Percentiles rank a stretch among this genome's conserved stretches.
Evolutionary conservation across 306 rosid species (phyloP).

Genomic region (Pterocarpus santalinus): DNA sequence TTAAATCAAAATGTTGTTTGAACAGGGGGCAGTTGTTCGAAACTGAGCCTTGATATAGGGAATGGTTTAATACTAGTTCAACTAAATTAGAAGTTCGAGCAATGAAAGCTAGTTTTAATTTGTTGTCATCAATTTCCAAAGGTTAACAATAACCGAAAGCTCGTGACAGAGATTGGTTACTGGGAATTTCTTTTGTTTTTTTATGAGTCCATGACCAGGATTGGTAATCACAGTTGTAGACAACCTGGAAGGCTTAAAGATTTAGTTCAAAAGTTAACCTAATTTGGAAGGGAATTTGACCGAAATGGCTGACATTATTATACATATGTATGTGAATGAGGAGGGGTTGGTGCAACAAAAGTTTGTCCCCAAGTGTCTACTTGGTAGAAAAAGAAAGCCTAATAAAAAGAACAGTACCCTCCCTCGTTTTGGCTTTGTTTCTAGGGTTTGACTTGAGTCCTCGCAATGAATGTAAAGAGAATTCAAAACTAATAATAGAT

Average conservation of each 20-base stretch:
- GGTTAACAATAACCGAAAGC: neutral
- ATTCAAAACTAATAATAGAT: no score
- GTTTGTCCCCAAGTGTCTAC: conserved; percentile 29
- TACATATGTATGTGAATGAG: neutral
- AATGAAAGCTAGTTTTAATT: conserved; percentile 4
- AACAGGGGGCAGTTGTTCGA: conserved; percentile 86
- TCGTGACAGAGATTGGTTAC: conserved; percentile 28
- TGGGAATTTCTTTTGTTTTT: neutral
- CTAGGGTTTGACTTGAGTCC: neutral
- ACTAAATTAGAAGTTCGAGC: conserved; percentile 12
- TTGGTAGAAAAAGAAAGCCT: conserved; percentile 18
- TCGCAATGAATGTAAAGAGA: no score
- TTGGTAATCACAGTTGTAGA: conserved; percentile 58
- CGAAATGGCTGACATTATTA: neutral
- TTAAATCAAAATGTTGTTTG: conserved; percentile 66
- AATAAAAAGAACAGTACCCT: neutral
- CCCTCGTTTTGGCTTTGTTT: conserved; percentile 19
- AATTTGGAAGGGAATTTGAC: conserved; percentile 53
- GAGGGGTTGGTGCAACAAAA: conserved; percentile 42
- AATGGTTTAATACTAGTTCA: conserved; percentile 50
- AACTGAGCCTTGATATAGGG: conserved; percentile 73
- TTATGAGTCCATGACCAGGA: conserved; percentile 41
- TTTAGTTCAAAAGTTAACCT: conserved; percentile 46
- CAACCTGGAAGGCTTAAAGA: conserved; percentile 59
- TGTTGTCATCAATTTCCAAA: conserved; percentile 46